Evolutionary conservation across 2,329 filamentous ascomycete species (phyloP).

Genomic region (Paraphoma chrysanthemicola): DNA sequence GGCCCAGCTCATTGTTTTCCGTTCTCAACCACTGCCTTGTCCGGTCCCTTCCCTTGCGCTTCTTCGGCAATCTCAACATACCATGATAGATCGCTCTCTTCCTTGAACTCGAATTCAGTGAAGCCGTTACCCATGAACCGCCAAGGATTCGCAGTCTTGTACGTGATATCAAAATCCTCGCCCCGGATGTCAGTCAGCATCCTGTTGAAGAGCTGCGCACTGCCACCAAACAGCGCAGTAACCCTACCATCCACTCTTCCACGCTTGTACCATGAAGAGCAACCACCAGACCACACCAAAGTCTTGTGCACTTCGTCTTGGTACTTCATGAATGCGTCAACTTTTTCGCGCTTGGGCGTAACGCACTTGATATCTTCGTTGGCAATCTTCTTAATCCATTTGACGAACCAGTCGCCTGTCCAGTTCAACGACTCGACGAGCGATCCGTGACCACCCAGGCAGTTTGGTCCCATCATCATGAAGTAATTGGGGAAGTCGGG

Average conservation of each 20-base stretch:
- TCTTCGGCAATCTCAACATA: conserved; percentile 31
- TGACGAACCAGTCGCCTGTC: conserved; percentile 28
- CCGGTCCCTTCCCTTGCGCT: conserved; percentile 24
- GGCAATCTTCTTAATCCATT: conserved; percentile 31
- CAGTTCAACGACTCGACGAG: conserved; percentile 25
- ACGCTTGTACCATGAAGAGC: conserved; percentile 25
- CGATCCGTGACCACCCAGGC: conserved; percentile 25
- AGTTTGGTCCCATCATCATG: conserved; percentile 36
- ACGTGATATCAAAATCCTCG: conserved; percentile 59
- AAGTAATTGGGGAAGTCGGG: conserved; percentile 24
- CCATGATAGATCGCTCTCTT: conserved; percentile 36
- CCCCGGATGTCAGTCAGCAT: conserved; percentile 46
- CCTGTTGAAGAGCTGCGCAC: conserved; percentile 23
- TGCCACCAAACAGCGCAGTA: conserved; percentile 24
- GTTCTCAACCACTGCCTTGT: conserved; percentile 1
- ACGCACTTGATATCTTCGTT: conserved; percentile 27
- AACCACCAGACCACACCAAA: conserved; percentile 25
- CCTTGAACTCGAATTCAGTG: conserved; percentile 49
- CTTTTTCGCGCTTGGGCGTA: conserved; percentile 17
- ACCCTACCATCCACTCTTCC: conserved; percentile 23
- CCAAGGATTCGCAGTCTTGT: conserved; percentile 54
- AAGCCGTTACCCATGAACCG: conserved; percentile 59
- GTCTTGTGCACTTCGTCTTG: conserved; percentile 26
- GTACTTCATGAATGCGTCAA: conserved; percentile 24
- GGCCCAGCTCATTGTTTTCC: neutral